Evolutionary conservation across 2,329 filamentous ascomycete genomes (phyloP).

Genomic region (Geoglossum cookeanum): DNA sequence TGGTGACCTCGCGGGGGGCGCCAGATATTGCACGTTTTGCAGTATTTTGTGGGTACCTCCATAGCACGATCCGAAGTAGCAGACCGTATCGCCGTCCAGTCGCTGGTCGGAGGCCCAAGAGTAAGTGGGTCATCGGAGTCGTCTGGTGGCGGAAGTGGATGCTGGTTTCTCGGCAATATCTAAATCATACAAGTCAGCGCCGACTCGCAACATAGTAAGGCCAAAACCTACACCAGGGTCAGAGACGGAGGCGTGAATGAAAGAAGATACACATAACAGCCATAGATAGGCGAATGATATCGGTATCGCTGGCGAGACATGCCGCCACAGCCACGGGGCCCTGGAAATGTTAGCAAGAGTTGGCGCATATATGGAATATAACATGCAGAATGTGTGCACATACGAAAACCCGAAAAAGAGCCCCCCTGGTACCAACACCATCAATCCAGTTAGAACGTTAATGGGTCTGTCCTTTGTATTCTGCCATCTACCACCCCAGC

Average conservation of each 20-base stretch:
- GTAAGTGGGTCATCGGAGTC: slow-evolving; percentile 64
- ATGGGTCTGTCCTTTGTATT: slow-evolving; percentile 77
- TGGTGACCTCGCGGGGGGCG: slow-evolving; percentile 88
- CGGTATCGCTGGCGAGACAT: slow-evolving; percentile 75
- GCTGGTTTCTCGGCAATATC: slow-evolving; percentile 85
- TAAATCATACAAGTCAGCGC: slow-evolving; percentile 20
- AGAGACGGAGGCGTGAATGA: slow-evolving; percentile 76
- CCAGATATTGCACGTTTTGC: slow-evolving; percentile 95
- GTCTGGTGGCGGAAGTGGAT: slow-evolving; percentile 61
- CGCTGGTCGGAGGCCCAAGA: slow-evolving; percentile 68
- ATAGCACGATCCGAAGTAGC: slow-evolving; percentile 59
- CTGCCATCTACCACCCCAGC: slow-evolving; percentile 64
- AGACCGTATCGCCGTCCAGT: slow-evolving; percentile 84
- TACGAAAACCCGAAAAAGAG: slow-evolving; percentile 74
- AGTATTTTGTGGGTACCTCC: slow-evolving; percentile 97
- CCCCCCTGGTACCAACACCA: slow-evolving; percentile 58
- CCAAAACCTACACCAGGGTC: slow-evolving; percentile 63
- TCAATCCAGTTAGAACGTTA: slow-evolving; percentile 66
- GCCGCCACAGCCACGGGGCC: slow-evolving; percentile 67
- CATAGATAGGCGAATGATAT: slow-evolving; percentile 83
- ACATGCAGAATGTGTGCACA: slow-evolving; percentile 15
- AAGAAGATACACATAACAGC: slow-evolving; percentile 79
- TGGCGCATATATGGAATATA: background rate
- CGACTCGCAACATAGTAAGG: background rate
- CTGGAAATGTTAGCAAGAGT: slow-evolving; percentile 16